These are phyloP conservation scores for Saccharomyces hybrid DNA, from an alignment of 1,139 yeast genomes.

Conservation along the genomic window DNA sequence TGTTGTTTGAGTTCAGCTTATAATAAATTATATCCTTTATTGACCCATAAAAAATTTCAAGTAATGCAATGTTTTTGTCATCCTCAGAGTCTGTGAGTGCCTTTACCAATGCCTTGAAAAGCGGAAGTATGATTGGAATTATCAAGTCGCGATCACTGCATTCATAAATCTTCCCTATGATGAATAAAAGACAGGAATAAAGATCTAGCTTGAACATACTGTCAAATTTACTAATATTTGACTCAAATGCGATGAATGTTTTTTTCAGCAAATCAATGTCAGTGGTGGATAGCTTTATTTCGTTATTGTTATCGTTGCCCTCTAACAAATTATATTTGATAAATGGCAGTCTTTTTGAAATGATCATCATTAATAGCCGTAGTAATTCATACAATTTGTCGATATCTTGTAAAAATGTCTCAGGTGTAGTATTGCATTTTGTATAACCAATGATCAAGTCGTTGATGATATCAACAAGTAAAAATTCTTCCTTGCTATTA, in stretches of 20 bases:
- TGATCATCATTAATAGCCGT: constrained; percentile 59
- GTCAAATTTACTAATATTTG: constrained; percentile 59
- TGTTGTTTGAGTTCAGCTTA: constrained; percentile 15
- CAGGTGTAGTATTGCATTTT: constrained; percentile 28
- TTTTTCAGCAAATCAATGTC: constrained; percentile 44
- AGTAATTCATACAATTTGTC: constrained; percentile 78
- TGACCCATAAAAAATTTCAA: constrained; percentile 24
- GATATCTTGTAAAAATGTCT: constrained; percentile 43
- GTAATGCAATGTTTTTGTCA: constrained; percentile 29
- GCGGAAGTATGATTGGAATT: constrained; percentile 49
- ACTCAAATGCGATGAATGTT: constrained; percentile 50
- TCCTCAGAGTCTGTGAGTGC: constrained; percentile 35
- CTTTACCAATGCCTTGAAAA: constrained; percentile 43
- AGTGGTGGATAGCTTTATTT: constrained; percentile 20
- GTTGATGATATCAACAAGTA: constrained; percentile 50
- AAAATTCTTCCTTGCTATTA: constrained; percentile 43
- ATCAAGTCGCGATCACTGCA: constrained; percentile 30
- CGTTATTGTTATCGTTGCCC: constrained; percentile 26
- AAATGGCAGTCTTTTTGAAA: constrained; percentile 55
- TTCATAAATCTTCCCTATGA: constrained; percentile 49
- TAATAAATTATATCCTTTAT: constrained; percentile 26
- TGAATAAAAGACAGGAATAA: constrained; percentile 58
- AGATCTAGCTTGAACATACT: constrained; percentile 61
- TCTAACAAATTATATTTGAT: constrained; percentile 38
- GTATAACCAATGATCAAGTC: constrained; percentile 36